Evolutionary conservation across 2,329 filamentous ascomycete species (phyloP), one percentile per base, ranked within the genome.

Genomic region (Botrytis aclada): DNA sequence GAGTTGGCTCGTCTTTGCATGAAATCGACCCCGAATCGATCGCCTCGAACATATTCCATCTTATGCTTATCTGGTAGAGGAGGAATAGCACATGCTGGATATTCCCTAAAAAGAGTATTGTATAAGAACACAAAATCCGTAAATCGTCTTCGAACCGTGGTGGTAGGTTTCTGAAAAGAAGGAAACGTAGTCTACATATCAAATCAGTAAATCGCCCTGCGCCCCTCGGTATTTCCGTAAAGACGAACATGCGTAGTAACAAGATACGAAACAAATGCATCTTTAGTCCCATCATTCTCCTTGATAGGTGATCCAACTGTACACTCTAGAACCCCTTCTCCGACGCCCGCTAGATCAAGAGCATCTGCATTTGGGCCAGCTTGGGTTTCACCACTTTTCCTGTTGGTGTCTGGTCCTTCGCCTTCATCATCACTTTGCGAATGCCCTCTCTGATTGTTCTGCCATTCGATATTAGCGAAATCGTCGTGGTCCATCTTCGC

Each of bases 121-220:
- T 93, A 98, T 75, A 99, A 89, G 82, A 97, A 99, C 78, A 97
- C 92, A 81, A 99, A 99, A 84, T 99, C 96, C 78, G 95, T 98
- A 84, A 98, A 99, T 80, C 96, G 93, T 77, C 96, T 90, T 75
- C 96, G 93, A 75, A 97, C 92, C 39, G 87, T 87, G 75, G 94
- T 94, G 32, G 90, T 89, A 51, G 92, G 86, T 81, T 91, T 93
- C 82, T 96, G 92, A 83, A 98, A 99, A 76, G 94, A 93, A 77
- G 94, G 91, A 83, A 98, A 98, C 78, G 97, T 94, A 76, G 95
- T 97, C 94, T 97, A 76, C n/a, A 20, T 34, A 67, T 45, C 45
- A 54, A 61, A 69, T 80, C 51, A 81, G 75, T 64, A 72, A 69
- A 64, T 71, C 51, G 41, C 56, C n/a, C 61, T 72, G 67, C 43